phyloP scores from a whole-genome alignment of 805 yeast genomes.

The Saturnispora quitensis region DNA sequence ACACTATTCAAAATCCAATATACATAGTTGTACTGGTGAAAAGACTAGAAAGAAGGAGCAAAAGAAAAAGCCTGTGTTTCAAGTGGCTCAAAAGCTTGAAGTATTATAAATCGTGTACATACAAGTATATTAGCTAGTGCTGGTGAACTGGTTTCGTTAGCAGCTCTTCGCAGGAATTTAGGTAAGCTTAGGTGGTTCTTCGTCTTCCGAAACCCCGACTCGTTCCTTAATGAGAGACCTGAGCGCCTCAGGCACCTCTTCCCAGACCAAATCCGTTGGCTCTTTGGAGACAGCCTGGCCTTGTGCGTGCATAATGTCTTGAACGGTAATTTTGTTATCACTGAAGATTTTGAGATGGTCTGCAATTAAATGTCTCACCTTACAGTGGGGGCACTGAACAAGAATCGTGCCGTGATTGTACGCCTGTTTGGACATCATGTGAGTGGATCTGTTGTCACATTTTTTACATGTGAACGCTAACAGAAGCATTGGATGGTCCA shows the following conservation, averaged over 20 bases:
- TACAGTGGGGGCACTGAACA: slow-evolving; percentile 88
- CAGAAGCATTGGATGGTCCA: slow-evolving; percentile 73
- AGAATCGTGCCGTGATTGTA: slow-evolving; percentile 79
- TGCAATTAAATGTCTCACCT: slow-evolving; percentile 81
- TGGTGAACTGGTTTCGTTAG: background rate
- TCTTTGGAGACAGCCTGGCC: slow-evolving; percentile 66
- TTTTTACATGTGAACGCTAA: slow-evolving; percentile 88
- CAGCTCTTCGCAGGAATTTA: background rate
- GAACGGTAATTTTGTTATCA: slow-evolving; percentile 69
- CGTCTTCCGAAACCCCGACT: slow-evolving; percentile 32
- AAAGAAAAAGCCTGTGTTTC: no score
- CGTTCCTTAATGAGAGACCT: slow-evolving; percentile 47
- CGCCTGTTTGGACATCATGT: slow-evolving; percentile 87
- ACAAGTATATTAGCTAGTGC: background rate
- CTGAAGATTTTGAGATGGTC: slow-evolving; percentile 78
- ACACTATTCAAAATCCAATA: no score
- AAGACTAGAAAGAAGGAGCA: no score
- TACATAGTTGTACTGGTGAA: no score
- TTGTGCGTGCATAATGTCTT: slow-evolving; percentile 64
- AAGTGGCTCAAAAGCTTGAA: no score
- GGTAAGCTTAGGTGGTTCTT: background rate
- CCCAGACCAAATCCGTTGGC: slow-evolving; percentile 60
- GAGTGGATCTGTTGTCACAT: slow-evolving; percentile 77
- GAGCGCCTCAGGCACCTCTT: slow-evolving; percentile 54
- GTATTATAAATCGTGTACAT: background rate